A percentile compares a stretch with the other conserved stretches of the same genome.
Evolutionary conservation across 495 filamentous ascomycete species (phyloP).

Genomic region (Pyrenula aspistea): DNA sequence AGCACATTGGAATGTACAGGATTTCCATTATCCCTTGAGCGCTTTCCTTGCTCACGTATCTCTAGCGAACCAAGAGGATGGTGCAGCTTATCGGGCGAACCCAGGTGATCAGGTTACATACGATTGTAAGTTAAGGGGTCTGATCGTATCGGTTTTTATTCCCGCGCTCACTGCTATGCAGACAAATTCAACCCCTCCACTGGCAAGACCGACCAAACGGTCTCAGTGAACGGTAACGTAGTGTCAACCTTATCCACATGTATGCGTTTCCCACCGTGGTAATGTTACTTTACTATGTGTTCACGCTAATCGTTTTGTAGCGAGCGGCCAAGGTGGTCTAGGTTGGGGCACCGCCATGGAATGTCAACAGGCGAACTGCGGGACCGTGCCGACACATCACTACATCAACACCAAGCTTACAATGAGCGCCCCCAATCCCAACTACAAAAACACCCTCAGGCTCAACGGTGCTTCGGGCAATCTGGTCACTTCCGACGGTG

Average conservation of each 20-base stretch:
- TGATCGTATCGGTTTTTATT: not conserved
- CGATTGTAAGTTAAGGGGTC: slow-evolving; percentile 11
- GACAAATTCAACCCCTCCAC: slow-evolving; percentile 26
- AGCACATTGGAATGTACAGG: slow-evolving; percentile 14
- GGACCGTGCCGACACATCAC: slow-evolving; percentile 25
- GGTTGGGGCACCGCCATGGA: slow-evolving; percentile 31
- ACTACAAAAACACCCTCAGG: slow-evolving; percentile 24
- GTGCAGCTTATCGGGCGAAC: slow-evolving; percentile 8
- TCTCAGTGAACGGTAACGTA: slow-evolving; percentile 19
- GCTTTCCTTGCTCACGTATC: not conserved
- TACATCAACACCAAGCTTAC: slow-evolving; percentile 26
- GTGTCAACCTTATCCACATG: slow-evolving; percentile 26
- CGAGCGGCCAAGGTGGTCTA: slow-evolving; percentile 20
- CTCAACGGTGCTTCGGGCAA: slow-evolving; percentile 20
- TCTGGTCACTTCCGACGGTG: slow-evolving; percentile 23
- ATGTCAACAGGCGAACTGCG: slow-evolving; percentile 24
- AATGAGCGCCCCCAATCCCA: slow-evolving; percentile 22
- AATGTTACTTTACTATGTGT: not conserved
- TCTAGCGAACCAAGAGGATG: slow-evolving; percentile 10
- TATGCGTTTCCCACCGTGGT: not conserved
- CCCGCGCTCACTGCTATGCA: slow-evolving; percentile 2
- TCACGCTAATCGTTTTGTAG: slow-evolving; percentile 1
- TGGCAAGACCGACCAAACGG: slow-evolving; percentile 29
- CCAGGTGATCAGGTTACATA: slow-evolving; percentile 18
- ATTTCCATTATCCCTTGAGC: not conserved